Percentiles rank a stretch among this genome's conserved stretches.
Evolutionary conservation across 257 asterid genomes (phyloP).

Genomic region (Nyctanthes arbortristis): DNA sequence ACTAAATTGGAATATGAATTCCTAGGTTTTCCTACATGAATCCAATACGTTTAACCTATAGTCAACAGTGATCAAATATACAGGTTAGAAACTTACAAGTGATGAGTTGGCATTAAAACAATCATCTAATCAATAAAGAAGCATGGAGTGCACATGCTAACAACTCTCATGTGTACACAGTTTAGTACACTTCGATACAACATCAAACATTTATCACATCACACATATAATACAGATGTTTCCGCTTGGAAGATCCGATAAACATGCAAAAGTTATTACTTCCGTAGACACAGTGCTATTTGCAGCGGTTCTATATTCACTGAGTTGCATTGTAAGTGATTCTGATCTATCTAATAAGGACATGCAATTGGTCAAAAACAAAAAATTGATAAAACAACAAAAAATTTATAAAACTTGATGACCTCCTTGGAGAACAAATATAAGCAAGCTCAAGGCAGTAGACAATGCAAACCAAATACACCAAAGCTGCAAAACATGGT

Average conservation of each 20-base stretch:
- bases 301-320: not conserved
- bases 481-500: constrained; percentile 7
- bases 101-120: not conserved
- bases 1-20: not conserved
- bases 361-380: not conserved
- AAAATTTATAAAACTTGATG: not conserved
- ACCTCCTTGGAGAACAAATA: not conserved
- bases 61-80: not conserved
- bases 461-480: not conserved
- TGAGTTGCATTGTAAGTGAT: not conserved
- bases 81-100: not conserved
- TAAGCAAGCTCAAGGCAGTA: constrained; percentile 1
- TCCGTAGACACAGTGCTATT: no score
- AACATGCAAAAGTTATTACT: not conserved
- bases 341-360: not conserved
- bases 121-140: not conserved
- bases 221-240: no score
- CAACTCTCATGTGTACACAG: not conserved
- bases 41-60: not conserved
- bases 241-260: not conserved
- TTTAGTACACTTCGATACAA: not conserved
- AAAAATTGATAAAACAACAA: not conserved
- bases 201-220: not conserved
- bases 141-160: not conserved
- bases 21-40: not conserved